These are phyloP conservation scores for Moringa oleifera DNA, from an alignment of 345 rosid genomes.

Conservation along the genomic window DNA sequence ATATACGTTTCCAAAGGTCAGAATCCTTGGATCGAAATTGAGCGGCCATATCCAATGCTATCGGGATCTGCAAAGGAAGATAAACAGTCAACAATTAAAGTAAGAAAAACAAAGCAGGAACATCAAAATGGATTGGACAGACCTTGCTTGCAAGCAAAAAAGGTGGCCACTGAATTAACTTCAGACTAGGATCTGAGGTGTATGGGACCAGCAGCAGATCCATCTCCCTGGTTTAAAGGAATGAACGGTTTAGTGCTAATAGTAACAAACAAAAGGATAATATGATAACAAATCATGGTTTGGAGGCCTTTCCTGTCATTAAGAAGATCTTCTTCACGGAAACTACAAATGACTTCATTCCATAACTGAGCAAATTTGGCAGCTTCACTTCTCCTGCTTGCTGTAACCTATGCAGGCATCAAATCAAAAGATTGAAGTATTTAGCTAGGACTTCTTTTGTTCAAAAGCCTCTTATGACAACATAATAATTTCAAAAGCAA, in stretches of 20 bases:
- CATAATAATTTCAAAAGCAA: conserved; percentile 11
- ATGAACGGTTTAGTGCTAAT: conserved; percentile 20
- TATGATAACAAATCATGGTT: conserved; percentile 12
- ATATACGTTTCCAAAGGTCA: conserved; percentile 95
- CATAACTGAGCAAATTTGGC: conserved; percentile 97
- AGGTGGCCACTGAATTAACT: conserved; percentile 97
- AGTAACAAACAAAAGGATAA: conserved; percentile 9
- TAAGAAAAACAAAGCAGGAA: conserved; percentile 10
- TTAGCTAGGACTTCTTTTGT: conserved; percentile 5
- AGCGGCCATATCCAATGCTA: conserved; percentile 95
- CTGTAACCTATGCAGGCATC: conserved; percentile 54
- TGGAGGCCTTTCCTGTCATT: conserved; percentile 74
- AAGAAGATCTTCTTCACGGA: conserved; percentile 98
- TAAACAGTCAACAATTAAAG: conserved; percentile 11
- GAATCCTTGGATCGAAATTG: conserved; percentile 74
- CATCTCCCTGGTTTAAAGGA: conserved; percentile 75
- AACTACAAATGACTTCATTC: conserved; percentile 92
- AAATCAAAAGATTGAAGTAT: conserved; percentile 6
- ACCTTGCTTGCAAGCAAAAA: conserved; percentile 99
- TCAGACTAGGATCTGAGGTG: conserved; percentile 85
- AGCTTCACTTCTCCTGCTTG: conserved; percentile 91
- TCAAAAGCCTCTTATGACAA: conserved; percentile 5
- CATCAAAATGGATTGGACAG: conserved; percentile 15
- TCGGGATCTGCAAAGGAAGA: conserved; percentile 60
- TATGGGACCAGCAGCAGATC: conserved; percentile 93